Percentiles rank a stretch among this genome's conserved stretches.
Conservation (phyloP, 2,329 filamentous ascomycete genomes). For the Colletotrichum melonis region DNA sequence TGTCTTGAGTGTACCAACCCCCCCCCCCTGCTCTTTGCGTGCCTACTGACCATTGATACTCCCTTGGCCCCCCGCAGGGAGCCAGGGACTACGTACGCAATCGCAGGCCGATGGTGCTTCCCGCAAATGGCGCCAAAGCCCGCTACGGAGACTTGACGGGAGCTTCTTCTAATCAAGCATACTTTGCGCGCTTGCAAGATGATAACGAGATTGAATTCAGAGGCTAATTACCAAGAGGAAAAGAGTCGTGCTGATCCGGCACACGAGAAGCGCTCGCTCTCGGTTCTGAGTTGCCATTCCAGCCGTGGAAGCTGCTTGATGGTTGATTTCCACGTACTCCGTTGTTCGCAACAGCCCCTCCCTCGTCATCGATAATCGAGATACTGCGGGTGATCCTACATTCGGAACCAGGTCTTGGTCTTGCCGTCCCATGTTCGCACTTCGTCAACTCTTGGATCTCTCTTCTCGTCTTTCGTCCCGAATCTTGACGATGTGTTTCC, state of each 20-base stretch:
- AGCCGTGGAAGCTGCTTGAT: neutral
- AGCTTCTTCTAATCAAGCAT: conserved; percentile 30
- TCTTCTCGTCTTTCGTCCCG: neutral
- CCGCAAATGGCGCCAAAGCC: conserved; percentile 19
- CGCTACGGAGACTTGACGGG: conserved; percentile 11
- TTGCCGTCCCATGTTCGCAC: neutral
- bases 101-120: neutral
- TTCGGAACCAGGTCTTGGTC: neutral
- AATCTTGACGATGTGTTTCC: neutral
- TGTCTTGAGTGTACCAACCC: neutral
- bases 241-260: neutral
- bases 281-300: neutral
- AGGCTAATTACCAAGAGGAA: neutral
- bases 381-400: conserved; percentile 11
- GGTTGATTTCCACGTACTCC: neutral
- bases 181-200: neutral
- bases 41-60: neutral
- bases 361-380: neutral
- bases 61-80: conserved; percentile 12
- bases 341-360: neutral
- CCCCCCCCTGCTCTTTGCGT: neutral
- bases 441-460: neutral
- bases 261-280: conserved; percentile 4
- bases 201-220: neutral
- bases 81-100: conserved; percentile 18